Conservation (phyloP, 2,329 filamentous ascomycete species). For the Colletotrichum plurivorum region DNA sequence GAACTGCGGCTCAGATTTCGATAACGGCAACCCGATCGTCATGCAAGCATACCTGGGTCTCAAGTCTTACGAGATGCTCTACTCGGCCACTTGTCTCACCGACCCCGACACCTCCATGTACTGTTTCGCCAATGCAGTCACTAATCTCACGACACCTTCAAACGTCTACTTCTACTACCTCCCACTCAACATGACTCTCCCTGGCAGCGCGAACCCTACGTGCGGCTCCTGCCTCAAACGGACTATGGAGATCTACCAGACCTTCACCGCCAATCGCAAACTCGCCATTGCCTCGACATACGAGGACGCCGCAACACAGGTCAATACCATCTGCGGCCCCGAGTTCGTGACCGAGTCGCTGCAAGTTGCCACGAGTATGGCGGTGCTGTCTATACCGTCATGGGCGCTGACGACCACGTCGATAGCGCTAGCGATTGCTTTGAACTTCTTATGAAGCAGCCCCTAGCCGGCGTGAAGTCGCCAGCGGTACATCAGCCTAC, state of each 20-base stretch:
- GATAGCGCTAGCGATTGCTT: conserved; percentile 18
- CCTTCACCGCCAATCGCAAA: conserved; percentile 74
- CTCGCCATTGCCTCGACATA: conserved; percentile 81
- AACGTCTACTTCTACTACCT: conserved; percentile 90
- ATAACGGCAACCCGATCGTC: conserved; percentile 77
- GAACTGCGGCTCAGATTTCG: conserved; percentile 82
- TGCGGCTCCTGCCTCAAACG: conserved; percentile 84
- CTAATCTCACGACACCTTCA: conserved; percentile 77
- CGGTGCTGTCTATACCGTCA: conserved; percentile 38
- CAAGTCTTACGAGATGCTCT: conserved; percentile 82
- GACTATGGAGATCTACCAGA: conserved; percentile 86
- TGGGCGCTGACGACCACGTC: conserved; percentile 25
- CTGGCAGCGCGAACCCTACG: conserved; percentile 75
- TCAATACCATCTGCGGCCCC: conserved; percentile 77
- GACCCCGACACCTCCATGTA: conserved; percentile 77
- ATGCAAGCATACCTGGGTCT: conserved; percentile 82
- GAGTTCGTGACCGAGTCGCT: conserved; percentile 71
- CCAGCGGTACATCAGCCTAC: background rate
- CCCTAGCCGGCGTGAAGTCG: too few relatives aligned
- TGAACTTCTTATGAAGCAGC: conserved; percentile 9
- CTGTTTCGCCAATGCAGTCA: conserved; percentile 87
- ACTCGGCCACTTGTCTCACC: conserved; percentile 84
- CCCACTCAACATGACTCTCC: conserved; percentile 81
- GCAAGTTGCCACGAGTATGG: conserved; percentile 50
- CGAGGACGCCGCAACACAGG: conserved; percentile 75